Conservation (phyloP, 2,329 filamentous ascomycete species). For the Domatiomyces catenatus region DNA sequence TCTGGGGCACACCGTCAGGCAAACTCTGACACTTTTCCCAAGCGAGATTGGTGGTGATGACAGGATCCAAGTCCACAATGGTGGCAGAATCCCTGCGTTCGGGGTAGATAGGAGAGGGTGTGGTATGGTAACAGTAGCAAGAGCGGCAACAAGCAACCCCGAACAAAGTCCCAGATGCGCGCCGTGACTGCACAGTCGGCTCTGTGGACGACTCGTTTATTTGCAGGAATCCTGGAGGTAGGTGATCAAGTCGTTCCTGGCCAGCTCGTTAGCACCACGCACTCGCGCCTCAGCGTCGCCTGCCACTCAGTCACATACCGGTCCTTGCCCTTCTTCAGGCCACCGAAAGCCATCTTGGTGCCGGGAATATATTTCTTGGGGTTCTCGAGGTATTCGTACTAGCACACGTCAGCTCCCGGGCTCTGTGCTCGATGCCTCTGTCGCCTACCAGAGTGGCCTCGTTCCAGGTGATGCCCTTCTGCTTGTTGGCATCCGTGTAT, state of each 20-base stretch:
- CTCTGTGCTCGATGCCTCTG: not conserved
- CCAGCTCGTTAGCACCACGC: not conserved
- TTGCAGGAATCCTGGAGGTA: constrained; percentile 20
- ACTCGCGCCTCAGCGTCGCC: not conserved
- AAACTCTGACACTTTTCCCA: not conserved
- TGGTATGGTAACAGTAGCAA: not conserved
- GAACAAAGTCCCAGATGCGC: constrained; percentile 3
- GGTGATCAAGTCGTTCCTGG: constrained; percentile 88
- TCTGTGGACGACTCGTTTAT: constrained; percentile 10
- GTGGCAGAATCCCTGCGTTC: not conserved
- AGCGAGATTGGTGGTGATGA: not conserved
- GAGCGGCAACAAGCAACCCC: not conserved
- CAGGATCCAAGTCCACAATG: not conserved
- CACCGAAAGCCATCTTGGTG: constrained; percentile 99
- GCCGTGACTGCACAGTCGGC: not conserved
- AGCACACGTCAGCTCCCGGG: constrained; percentile 3
- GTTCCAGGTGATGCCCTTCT: constrained; percentile 80
- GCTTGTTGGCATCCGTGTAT: constrained; percentile 99
- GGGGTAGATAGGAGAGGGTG: not conserved
- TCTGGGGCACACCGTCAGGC: not conserved
- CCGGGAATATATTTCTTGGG: constrained; percentile 99
- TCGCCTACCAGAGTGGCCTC: constrained; percentile 61
- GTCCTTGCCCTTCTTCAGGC: constrained; percentile 99
- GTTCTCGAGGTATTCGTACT: constrained; percentile 99
- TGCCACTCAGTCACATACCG: not conserved